phyloP scores from a whole-genome alignment of 2,329 filamentous ascomycete species.

The Emericellopsis atlantica region DNA sequence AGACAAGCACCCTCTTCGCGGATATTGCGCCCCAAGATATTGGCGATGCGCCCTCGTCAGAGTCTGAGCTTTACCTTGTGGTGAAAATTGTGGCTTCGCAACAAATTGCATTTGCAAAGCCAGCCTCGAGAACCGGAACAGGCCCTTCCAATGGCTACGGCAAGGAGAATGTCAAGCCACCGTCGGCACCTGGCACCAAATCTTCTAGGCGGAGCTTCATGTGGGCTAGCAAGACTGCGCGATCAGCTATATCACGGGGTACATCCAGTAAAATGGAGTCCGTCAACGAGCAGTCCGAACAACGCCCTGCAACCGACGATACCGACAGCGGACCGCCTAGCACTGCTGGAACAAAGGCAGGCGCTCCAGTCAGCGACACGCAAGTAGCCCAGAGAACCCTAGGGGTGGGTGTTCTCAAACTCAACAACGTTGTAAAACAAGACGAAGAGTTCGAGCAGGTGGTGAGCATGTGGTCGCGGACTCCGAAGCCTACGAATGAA shows the following conservation, averaged over 20 bases:
- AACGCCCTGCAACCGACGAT: constrained; percentile 19
- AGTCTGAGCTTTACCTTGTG: constrained; percentile 69
- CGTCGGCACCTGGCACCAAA: constrained; percentile 32
- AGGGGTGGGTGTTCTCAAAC: constrained; percentile 64
- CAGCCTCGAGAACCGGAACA: constrained; percentile 37
- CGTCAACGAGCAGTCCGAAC: constrained; percentile 38
- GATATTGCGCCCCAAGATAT: constrained; percentile 71
- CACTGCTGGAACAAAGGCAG: constrained; percentile 38
- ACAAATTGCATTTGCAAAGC: constrained; percentile 30
- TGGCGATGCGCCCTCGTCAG: constrained; percentile 46
- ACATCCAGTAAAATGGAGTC: constrained; percentile 39
- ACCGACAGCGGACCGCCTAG: constrained; percentile 35
- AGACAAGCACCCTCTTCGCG: constrained; percentile 75
- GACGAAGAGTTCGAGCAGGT: constrained; percentile 62
- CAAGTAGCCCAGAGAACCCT: constrained; percentile 42
- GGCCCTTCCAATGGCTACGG: constrained; percentile 25
- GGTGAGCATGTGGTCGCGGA: constrained; percentile 64
- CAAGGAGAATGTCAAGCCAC: constrained; percentile 33
- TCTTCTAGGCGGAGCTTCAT: constrained; percentile 52
- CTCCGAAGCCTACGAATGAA: constrained; percentile 38
- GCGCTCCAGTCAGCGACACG: constrained; percentile 7
- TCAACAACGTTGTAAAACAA: constrained; percentile 64
- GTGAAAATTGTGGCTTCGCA: constrained; percentile 60
- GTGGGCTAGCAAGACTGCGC: constrained; percentile 46
- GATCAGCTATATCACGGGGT: constrained; percentile 40